These are phyloP conservation scores for Plasmodium falciparum DNA, from an alignment of 169 alveolate genomes.

Conservation along the genomic window DNA sequence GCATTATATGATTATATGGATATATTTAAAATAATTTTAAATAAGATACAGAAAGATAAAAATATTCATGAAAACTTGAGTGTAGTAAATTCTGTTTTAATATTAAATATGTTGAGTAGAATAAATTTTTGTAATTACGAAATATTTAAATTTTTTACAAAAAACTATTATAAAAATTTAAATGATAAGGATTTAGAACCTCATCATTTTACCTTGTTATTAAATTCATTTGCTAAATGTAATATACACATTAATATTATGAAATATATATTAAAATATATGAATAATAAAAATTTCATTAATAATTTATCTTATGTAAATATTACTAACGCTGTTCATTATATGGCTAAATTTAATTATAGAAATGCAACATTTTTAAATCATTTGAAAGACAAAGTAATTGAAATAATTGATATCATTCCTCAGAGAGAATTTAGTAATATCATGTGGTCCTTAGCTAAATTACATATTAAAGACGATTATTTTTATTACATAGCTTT, in stretches of 20 bases:
- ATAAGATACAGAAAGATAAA: constrained; percentile 72
- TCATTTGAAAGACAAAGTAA: constrained; percentile 54
- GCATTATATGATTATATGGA: constrained; percentile 22
- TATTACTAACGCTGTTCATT: constrained; percentile 74
- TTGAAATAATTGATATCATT: constrained; percentile 53
- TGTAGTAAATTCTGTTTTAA: constrained; percentile 65
- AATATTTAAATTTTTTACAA: constrained; percentile 73
- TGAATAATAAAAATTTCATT: constrained; percentile 70
- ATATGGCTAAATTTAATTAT: constrained; percentile 77
- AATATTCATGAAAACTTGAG: constrained; percentile 67
- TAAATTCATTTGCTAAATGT: constrained; percentile 77
- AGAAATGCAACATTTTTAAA: constrained; percentile 38
- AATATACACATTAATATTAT: constrained; percentile 71
- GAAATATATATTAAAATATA: constrained; percentile 71
- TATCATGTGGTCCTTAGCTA: constrained; percentile 74
- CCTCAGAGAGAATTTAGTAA: constrained; percentile 77
- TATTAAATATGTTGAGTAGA: constrained; percentile 70
- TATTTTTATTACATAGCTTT: constrained; percentile 32
- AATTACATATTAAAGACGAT: constrained; percentile 54
- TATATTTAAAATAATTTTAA: constrained; percentile 34
- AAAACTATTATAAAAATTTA: constrained; percentile 68
- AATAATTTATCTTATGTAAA: constrained; percentile 72
- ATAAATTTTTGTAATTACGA: constrained; percentile 62
- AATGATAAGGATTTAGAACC: constrained; percentile 77
- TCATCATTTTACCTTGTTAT: constrained; percentile 64